phyloP scores from a whole-genome alignment of 2,329 filamentous ascomycete species.

The Cladosporium colombiae region DNA sequence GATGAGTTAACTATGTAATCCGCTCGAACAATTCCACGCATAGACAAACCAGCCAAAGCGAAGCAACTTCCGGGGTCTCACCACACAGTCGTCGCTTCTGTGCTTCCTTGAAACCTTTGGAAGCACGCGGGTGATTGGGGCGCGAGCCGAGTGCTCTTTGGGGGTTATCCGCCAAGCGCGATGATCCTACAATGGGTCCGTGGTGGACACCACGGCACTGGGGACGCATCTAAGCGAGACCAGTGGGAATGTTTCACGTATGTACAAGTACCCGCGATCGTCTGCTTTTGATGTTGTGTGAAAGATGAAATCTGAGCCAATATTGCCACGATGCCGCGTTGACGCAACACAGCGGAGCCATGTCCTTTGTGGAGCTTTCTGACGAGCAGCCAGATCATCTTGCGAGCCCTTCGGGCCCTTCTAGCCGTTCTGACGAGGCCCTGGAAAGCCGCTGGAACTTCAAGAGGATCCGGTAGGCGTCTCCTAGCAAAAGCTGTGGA shows the following conservation, averaged over 20 bases:
- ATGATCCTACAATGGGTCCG: neutral
- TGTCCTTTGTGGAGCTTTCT: neutral
- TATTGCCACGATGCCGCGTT: neutral
- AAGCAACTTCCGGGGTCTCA: neutral
- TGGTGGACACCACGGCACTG: constrained; percentile 7
- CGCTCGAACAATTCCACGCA: neutral
- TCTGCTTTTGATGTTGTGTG: neutral
- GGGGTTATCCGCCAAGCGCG: neutral
- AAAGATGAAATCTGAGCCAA: neutral
- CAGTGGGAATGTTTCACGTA: neutral
- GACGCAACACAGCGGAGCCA: neutral
- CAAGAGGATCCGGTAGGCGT: neutral
- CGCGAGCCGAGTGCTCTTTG: neutral
- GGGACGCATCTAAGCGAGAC: constrained; percentile 5
- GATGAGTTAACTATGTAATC: neutral
- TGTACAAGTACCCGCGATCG: neutral
- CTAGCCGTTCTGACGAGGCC: neutral
- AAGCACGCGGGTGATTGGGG: neutral
- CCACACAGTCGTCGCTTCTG: neutral
- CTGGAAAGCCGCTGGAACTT: neutral
- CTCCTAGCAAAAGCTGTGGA: neutral
- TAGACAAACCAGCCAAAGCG: neutral
- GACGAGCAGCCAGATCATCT: neutral
- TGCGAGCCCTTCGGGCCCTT: neutral
- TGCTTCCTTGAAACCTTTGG: neutral